Base-by-base conservation (phyloP, 2,329 filamentous ascomycete genomes). In the Hypomyces perniciosus region DNA sequence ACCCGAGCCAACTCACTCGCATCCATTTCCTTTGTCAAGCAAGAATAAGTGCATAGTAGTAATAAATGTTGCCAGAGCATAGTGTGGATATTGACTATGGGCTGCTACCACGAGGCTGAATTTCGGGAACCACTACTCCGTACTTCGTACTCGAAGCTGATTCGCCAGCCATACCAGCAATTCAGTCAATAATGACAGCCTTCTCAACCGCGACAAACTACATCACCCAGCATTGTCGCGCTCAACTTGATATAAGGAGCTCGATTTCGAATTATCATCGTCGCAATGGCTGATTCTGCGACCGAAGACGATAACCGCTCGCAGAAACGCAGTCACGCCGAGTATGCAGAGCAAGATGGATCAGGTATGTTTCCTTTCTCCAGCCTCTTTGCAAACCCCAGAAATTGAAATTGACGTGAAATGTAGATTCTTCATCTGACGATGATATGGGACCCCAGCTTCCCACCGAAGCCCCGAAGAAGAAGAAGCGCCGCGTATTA, bases 361-460 rank as follows among this genome's bases (percentile, higher is more conserved):
- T 65, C 66, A 54, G 72, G 72, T 71, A 64, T 45, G 64, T 53
- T 35, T 6, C 40, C 46, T 44, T 43, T 35, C 12, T 42, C 27
- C n/a, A 46, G 7, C 12, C 6, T 31, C 39, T 10, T 9, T 30
- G 48, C 33, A n/a, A 1, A 28, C 20, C 27, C 26, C 9, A 12
- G 8, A 26, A 28, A 20, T 8, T 30, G 26, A 40, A 39, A 26
- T 43, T 51, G 28, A 53, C 10, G 4, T 44, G 33, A 53, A 48
- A 64, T 31, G 56, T 51, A 78, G 82, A 81, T 48, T 83, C 79
- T 61, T 95, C 89, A 34, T 92, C 88, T 4, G 87, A 90, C 62
- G 90, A 96, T 71, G 91, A 95, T 65, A 93, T 96, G 73, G 93
- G 93, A 40, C 93, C 93, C 29, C 86, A 92, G 60, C 80, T 97